Evolutionary conservation across 2,329 filamentous ascomycete genomes (phyloP).

Genomic region (Aspergillus pseudoviridinutans): DNA sequence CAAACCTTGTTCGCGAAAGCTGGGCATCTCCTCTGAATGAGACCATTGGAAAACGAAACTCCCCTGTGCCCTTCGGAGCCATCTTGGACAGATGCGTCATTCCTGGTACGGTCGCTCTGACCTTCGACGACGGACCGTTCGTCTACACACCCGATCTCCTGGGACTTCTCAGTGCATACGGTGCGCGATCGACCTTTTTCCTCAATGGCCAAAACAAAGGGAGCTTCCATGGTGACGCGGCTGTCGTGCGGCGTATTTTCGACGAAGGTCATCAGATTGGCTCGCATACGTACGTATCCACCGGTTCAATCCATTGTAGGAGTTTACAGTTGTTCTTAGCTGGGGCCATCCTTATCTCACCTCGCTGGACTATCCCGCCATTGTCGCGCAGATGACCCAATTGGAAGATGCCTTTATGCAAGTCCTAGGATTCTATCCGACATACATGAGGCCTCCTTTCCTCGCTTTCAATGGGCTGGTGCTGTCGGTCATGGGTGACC

Average conservation of each 20-base stretch:
- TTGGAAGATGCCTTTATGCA: conserved; percentile 38
- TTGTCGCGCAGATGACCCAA: conserved; percentile 38
- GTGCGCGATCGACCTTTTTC: conserved; percentile 63
- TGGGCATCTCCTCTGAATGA: background rate
- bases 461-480: conserved; percentile 32
- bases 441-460: conserved; percentile 49
- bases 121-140: conserved; percentile 63
- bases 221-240: conserved; percentile 25
- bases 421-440: conserved; percentile 43
- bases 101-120: conserved; percentile 57
- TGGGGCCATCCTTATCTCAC: conserved; percentile 40
- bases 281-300: conserved; percentile 40
- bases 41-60: background rate
- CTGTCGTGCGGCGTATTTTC: conserved; percentile 27
- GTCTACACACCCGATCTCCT: conserved; percentile 56
- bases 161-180: conserved; percentile 53
- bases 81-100: conserved; percentile 39
- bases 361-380: conserved; percentile 26
- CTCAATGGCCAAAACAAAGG: conserved; percentile 45
- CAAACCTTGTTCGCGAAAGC: background rate
- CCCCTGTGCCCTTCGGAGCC: conserved; percentile 36
- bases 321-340: conserved; percentile 12
- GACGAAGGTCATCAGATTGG: conserved; percentile 44
- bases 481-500: conserved; percentile 33
- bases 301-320: background rate